phyloP scores from a whole-genome alignment of 495 filamentous ascomycete species.

The Penicillium coffeae region DNA sequence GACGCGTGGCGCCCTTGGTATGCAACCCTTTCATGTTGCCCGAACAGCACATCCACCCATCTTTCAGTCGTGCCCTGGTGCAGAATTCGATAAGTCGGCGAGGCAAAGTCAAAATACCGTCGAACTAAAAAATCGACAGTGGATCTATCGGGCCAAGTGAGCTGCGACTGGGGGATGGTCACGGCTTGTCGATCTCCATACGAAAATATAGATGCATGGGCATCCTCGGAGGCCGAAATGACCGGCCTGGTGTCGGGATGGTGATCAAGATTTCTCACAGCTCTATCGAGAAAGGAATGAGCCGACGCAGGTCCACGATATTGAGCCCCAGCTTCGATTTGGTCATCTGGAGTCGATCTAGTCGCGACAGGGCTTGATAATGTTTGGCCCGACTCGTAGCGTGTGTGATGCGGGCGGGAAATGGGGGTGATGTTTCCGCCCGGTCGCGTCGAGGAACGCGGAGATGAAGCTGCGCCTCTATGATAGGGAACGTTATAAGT shows the following conservation, averaged over 20 bases:
- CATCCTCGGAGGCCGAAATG: slow-evolving; percentile 1
- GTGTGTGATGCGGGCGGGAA: no score
- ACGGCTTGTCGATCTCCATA: slow-evolving; percentile 21
- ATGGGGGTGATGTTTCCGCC: no score
- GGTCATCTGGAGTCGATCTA: slow-evolving; percentile 1
- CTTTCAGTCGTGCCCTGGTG: slow-evolving; percentile 23
- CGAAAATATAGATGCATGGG: slow-evolving; percentile 19
- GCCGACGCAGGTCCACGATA: slow-evolving; percentile 27
- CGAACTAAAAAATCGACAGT: slow-evolving; percentile 15
- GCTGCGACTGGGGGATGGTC: slow-evolving; percentile 7
- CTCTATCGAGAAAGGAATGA: slow-evolving; percentile 25
- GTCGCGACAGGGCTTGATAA: slow-evolving; percentile 1
- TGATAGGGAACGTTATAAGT: slow-evolving; percentile 24
- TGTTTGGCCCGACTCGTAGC: neutral
- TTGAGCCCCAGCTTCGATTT: slow-evolving; percentile 12
- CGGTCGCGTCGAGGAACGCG: slow-evolving; percentile 12
- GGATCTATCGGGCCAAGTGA: slow-evolving; percentile 19
- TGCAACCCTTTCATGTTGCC: neutral
- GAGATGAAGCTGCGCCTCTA: slow-evolving; percentile 20
- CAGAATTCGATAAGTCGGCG: slow-evolving; percentile 27
- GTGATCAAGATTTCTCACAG: slow-evolving; percentile 11
- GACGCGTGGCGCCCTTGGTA: neutral
- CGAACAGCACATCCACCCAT: slow-evolving; percentile 13
- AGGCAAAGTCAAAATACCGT: slow-evolving; percentile 33
- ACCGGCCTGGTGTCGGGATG: neutral